phyloP scores from a whole-genome alignment of 202 grass and related monocot species.

The Schoenoplectus tabernaemontani region DNA sequence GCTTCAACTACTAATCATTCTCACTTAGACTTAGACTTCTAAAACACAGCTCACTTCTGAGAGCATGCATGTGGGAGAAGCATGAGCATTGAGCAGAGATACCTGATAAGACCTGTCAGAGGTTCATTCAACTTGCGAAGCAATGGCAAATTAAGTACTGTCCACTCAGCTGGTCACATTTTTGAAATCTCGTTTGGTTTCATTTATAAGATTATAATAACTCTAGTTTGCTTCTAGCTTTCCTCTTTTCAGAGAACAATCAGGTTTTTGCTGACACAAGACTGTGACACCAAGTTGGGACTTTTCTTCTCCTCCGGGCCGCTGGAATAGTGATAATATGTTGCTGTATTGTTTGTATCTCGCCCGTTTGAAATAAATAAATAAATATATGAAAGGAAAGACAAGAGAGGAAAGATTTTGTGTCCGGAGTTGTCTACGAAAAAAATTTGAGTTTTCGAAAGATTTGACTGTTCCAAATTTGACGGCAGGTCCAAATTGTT shows the following conservation, averaged over 20 bases:
- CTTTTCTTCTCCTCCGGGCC: no score
- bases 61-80: conserved; percentile 12
- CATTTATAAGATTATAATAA: no score
- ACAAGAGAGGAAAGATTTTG: no score
- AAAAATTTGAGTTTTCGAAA: no score
- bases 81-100: conserved; percentile 14
- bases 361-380: no score
- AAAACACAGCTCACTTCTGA: background rate
- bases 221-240: no score
- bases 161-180: conserved; percentile 1
- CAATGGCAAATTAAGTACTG: conserved; percentile 16
- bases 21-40: conserved; percentile 1
- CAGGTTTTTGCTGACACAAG: conserved; percentile 5
- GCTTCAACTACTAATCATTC: conserved; percentile 10
- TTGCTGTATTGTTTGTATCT: no score
- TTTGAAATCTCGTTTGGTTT: conserved; percentile 10
- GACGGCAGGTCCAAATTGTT: no score
- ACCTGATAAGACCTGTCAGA: background rate
- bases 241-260: conserved; percentile 22
- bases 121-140: conserved; percentile 23
- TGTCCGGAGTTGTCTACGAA: no score
- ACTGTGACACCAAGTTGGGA: background rate
- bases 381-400: no score
- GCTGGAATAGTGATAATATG: no score
- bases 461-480: no score